These are phyloP conservation scores for Pythium volutum DNA, from an alignment of 352 stramenopile genomes.

Conservation along the genomic window DNA sequence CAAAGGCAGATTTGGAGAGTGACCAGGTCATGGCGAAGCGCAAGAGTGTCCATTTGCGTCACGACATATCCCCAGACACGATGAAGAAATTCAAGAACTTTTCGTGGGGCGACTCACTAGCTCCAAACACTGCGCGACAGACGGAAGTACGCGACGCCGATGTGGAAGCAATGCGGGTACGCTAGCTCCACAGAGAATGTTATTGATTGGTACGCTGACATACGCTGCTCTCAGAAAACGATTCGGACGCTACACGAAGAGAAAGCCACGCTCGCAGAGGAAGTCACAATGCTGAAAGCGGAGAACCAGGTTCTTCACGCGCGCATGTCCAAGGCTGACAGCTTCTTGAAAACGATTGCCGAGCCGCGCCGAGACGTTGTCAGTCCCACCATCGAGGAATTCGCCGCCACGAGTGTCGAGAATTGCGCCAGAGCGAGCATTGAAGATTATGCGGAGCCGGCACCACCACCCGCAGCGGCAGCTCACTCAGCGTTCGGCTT, in stretches of 20 bases:
- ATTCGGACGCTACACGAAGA: slow-evolving; percentile 31
- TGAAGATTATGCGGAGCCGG: not conserved
- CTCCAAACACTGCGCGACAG: not conserved
- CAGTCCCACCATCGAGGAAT: slow-evolving; percentile 6
- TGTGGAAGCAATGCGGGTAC: slow-evolving; percentile 29
- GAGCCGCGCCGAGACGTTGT: slow-evolving; percentile 2
- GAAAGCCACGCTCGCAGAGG: slow-evolving; percentile 28
- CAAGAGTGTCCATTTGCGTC: slow-evolving; percentile 33
- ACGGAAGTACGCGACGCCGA: slow-evolving; percentile 12
- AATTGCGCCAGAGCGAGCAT: not conserved
- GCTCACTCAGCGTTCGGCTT: slow-evolving; percentile 4
- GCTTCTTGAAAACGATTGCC: slow-evolving; percentile 20
- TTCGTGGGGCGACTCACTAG: slow-evolving; percentile 18
- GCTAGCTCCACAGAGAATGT: not conserved
- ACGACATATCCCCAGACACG: slow-evolving; percentile 35
- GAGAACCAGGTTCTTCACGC: slow-evolving; percentile 28
- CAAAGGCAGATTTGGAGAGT: slow-evolving; percentile 29
- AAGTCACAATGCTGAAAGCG: slow-evolving; percentile 26
- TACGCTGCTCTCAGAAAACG: slow-evolving; percentile 20
- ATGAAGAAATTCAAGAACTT: slow-evolving; percentile 47
- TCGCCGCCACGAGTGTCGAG: not conserved
- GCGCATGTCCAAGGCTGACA: slow-evolving; percentile 26
- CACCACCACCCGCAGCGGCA: not conserved
- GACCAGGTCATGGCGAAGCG: slow-evolving; percentile 28
- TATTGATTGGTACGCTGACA: not conserved